phyloP scores from a whole-genome alignment of 495 filamentous ascomycete species.

The Xylaria scruposa region DNA sequence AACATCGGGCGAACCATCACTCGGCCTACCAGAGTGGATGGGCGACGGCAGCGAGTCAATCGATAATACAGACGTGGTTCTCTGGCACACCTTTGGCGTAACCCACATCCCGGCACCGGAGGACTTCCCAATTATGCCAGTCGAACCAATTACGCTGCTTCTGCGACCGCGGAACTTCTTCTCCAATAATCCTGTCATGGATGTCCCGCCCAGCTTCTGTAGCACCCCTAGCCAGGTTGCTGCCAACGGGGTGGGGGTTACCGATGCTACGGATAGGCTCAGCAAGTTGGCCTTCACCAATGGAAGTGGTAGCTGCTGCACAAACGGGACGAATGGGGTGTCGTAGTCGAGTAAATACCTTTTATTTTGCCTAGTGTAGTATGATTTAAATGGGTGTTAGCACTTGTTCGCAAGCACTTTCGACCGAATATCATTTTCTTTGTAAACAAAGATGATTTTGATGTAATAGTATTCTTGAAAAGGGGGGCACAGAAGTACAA shows the following conservation, averaged over 20 bases:
- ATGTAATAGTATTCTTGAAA: not conserved
- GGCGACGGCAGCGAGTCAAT: conserved; percentile 73
- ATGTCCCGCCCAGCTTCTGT: conserved; percentile 82
- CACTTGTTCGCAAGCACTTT: not conserved
- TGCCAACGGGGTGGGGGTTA: conserved; percentile 51
- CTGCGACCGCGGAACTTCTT: conserved; percentile 91
- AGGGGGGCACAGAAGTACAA: not conserved
- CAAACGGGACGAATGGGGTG: conserved; percentile 31
- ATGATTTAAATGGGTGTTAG: not conserved
- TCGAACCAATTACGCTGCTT: conserved; percentile 84
- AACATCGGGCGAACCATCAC: conserved; percentile 83
- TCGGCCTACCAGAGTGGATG: conserved; percentile 85
- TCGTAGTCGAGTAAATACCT: not conserved
- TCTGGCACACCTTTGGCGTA: conserved; percentile 97
- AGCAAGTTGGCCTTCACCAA: conserved; percentile 51
- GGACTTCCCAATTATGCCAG: conserved; percentile 96
- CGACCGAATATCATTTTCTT: not conserved
- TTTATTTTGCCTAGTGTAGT: not conserved
- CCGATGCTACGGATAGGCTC: conserved; percentile 54
- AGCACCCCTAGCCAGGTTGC: conserved; percentile 75
- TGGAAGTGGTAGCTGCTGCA: conserved; percentile 41
- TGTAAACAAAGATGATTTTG: not conserved
- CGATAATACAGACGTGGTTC: conserved; percentile 85
- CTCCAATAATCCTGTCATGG: conserved; percentile 79
- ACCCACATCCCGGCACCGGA: conserved; percentile 93